phyloP scores from a whole-genome alignment of 225 moss, liverwort and hornwort species.

The Pseudoscleropodium purum region DNA sequence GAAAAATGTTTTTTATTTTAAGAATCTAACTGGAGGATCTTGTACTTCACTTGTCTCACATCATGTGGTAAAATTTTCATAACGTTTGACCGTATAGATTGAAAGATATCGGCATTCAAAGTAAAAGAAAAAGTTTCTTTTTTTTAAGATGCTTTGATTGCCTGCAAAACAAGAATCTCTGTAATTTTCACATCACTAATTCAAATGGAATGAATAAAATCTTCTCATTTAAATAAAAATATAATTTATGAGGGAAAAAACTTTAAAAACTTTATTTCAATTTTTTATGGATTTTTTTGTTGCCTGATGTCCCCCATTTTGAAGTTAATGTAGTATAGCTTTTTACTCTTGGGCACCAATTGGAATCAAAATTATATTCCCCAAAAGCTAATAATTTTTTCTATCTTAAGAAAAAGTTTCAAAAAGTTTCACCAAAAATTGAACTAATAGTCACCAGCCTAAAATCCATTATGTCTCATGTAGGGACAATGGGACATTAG shows the following conservation, averaged over 20 bases:
- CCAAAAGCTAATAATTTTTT: too few relatives aligned
- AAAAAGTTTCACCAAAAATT: too few relatives aligned
- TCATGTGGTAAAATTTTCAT: neutral
- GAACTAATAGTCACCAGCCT: accelerated
- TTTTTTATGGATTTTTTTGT: too few relatives aligned
- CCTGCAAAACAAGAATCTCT: neutral
- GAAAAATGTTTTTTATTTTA: too few relatives aligned
- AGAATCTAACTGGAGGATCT: neutral
- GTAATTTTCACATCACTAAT: neutral
- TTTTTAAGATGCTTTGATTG: neutral
- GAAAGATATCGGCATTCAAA: neutral
- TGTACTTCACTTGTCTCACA: neutral
- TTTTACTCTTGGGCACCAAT: too few relatives aligned
- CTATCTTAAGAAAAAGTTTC: too few relatives aligned
- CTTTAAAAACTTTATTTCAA: neutral
- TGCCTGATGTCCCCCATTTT: accelerated
- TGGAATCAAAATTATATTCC: too few relatives aligned
- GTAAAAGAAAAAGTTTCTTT: too few relatives aligned
- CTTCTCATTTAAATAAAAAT: neutral
- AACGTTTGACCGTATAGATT: too few relatives aligned
- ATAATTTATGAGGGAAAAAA: neutral
- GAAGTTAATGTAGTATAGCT: too few relatives aligned
- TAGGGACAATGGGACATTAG: too few relatives aligned
- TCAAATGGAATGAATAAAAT: neutral
- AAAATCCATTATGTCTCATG: too few relatives aligned